Base-by-base conservation (phyloP, 2,329 filamentous ascomycete species). In the Phaeosphaeria sp. region DNA sequence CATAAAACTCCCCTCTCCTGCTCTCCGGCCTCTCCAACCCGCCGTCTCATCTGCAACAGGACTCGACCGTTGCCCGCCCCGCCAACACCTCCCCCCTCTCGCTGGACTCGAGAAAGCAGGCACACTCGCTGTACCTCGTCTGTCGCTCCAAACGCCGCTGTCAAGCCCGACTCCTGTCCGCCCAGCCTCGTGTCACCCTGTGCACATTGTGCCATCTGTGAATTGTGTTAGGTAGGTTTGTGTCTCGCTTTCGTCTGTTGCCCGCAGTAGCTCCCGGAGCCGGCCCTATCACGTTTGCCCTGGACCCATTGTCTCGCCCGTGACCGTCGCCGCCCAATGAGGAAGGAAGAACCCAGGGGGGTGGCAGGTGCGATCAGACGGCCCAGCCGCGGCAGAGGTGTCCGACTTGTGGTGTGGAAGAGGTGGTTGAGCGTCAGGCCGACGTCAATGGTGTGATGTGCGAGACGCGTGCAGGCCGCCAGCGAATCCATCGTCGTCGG, bases 71-170 rank as follows among this genome's bases (percentile, higher is more conserved):
- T 64, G 62, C 40, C 40, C 51, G 61, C 57, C 54, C 59, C 60
- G 56, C 60, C 55, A 50, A 65, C 61, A 48, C 48, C 60, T 56
- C 52, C 51, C 59, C 57, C 66, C 63, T 67, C 65, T 68, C 65
- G 66, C 67, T 72, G 66, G 67, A 71, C 72, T 63, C 66, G 71
- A 69, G 66, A 66, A 67, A 65, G 64, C 50, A 58, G 63, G 66
- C 67, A 62, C 57, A 61, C 65, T 67, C 67, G 60, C 67, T 60
- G 58, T 64, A 59, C 63, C 69, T 53, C 57, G 64, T 77, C 62
- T 77, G 75, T 77, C 76, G 77, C 79, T 78, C 74, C 75, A 65
- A 74, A 72, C 69, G 75, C 76, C 76, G 75, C 71, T 45, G 56
- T 55, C 63, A 40, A 54, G 36, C 61, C 60, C 62, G 59, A 61